Percentiles rank a stretch among this genome's conserved stretches.
phyloP scores from a whole-genome alignment of 2,329 filamentous ascomycete species.

The Epichloe coenophiala region DNA sequence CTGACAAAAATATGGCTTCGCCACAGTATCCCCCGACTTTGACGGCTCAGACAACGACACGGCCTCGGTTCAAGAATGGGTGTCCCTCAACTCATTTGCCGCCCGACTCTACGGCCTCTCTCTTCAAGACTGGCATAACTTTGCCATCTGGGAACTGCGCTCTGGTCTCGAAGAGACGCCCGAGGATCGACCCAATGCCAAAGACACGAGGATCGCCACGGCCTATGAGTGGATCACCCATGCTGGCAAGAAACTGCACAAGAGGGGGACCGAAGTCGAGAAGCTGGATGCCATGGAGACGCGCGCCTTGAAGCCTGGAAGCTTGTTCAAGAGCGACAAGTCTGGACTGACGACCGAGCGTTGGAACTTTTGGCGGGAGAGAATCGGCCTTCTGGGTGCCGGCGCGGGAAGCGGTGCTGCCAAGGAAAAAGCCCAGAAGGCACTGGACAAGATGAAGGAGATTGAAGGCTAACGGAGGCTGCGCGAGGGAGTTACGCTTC shows the following conservation, averaged over 20 bases:
- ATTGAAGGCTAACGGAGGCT: constrained; percentile 7
- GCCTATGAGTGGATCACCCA: constrained; percentile 18
- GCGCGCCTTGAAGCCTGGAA: constrained; percentile 10
- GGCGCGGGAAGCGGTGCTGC: constrained; percentile 8
- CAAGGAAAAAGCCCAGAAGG: constrained; percentile 10
- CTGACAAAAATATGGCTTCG: not conserved
- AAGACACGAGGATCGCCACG: constrained; percentile 11
- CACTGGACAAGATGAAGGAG: constrained; percentile 10
- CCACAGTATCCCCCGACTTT: constrained; percentile 12
- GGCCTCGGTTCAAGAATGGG: constrained; percentile 12
- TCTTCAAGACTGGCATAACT: constrained; percentile 13
- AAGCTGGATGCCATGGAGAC: constrained; percentile 11
- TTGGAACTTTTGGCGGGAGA: constrained; percentile 19
- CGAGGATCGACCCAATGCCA: constrained; percentile 6
- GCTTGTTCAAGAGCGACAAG: constrained; percentile 8
- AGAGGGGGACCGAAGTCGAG: constrained; percentile 5
- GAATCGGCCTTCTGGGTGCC: constrained; percentile 12
- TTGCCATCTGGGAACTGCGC: constrained; percentile 19
- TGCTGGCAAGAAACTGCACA: constrained; percentile 14
- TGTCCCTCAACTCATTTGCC: constrained; percentile 20
- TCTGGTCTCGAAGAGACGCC: constrained; percentile 15
- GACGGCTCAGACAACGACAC: constrained; percentile 12
- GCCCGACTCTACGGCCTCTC: constrained; percentile 16
- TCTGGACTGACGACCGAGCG: constrained; percentile 14
- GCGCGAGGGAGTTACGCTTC: not conserved